Evolutionary conservation across 2,329 filamentous ascomycete species (phyloP).

Genomic region (Cryphonectria naterciae): DNA sequence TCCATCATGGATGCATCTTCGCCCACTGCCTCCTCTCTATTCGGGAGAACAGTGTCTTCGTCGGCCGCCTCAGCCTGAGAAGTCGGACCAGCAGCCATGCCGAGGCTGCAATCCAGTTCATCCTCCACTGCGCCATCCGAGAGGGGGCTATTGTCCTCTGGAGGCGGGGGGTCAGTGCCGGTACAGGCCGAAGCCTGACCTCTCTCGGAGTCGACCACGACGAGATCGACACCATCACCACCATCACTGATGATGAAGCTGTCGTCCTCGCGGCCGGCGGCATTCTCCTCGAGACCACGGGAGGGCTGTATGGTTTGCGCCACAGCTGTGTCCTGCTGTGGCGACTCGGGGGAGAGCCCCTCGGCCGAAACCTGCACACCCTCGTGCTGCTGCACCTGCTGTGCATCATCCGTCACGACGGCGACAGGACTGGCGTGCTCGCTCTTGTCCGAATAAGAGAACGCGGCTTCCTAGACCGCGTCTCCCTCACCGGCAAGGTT

Average conservation of each 20-base stretch:
- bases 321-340: conserved; percentile 7
- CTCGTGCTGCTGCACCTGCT: background rate
- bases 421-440: background rate
- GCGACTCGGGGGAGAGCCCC: background rate
- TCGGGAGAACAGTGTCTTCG: background rate
- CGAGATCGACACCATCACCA: background rate
- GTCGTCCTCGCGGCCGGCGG: too few relatives aligned
- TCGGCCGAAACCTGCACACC: background rate
- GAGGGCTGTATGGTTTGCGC: background rate
- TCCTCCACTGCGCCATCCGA: background rate
- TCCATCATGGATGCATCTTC: background rate
- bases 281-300: background rate
- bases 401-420: background rate
- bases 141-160: background rate
- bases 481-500: background rate
- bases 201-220: background rate
- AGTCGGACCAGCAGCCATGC: background rate
- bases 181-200: background rate
- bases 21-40: background rate
- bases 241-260: background rate
- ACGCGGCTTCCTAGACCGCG: background rate
- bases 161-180: too few relatives aligned
- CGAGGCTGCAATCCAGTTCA: background rate
- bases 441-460: background rate
- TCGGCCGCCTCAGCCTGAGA: background rate